These are phyloP conservation scores for Agrostemma githago DNA, from an alignment of 148 eudicot species.

Conservation along the genomic window DNA sequence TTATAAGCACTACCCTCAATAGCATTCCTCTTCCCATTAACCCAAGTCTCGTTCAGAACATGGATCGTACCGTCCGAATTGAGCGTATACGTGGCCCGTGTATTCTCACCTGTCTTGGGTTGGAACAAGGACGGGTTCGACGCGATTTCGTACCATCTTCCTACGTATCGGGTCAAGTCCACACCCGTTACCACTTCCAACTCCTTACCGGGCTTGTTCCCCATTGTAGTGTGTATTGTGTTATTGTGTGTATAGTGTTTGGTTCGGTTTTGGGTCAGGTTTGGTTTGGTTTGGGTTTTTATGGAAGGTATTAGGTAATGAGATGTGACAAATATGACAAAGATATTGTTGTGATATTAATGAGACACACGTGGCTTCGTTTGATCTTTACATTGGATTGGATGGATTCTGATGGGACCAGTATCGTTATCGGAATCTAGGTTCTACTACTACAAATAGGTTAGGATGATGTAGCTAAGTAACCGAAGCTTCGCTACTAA, in stretches of 20 bases:
- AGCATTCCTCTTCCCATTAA: constrained; percentile 55
- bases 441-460: too few relatives aligned
- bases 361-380: not conserved
- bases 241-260: too few relatives aligned
- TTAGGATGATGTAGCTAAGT: too few relatives aligned
- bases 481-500: too few relatives aligned
- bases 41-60: constrained; percentile 84
- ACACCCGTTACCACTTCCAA: constrained; percentile 75
- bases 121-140: constrained; percentile 71
- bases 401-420: too few relatives aligned
- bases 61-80: constrained; percentile 61
- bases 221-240: not conserved
- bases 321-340: not conserved
- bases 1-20: constrained; percentile 85
- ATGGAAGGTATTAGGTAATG: not conserved
- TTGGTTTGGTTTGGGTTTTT: not conserved
- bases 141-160: constrained; percentile 92
- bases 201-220: constrained; percentile 41
- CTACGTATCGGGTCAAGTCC: constrained; percentile 70
- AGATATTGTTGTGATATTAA: not conserved
- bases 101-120: constrained; percentile 70
- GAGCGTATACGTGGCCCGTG: constrained; percentile 73
- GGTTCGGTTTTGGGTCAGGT: not conserved
- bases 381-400: not conserved
- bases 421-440: too few relatives aligned